phyloP scores from a whole-genome alignment of 129 eudicot species.

The Tagetes erecta region DNA sequence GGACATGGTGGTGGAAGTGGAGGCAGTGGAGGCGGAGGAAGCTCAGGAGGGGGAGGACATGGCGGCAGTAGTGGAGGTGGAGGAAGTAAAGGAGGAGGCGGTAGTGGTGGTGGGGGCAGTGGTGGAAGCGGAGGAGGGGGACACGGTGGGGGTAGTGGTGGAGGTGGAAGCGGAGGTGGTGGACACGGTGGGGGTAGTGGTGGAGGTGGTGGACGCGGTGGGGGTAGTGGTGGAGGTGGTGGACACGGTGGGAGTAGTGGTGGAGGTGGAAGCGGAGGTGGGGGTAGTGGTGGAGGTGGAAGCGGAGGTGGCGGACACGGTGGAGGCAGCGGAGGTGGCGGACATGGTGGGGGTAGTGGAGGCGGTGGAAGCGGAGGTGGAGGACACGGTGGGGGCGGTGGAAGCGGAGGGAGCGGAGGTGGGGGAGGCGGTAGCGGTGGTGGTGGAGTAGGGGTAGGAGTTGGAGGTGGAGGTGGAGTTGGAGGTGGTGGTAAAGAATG shows the following conservation, averaged over 20 bases:
- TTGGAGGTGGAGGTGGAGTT: background rate
- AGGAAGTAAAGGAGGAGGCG: no score
- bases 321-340: background rate
- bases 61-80: no score
- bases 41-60: background rate
- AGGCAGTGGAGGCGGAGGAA: background rate
- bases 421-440: background rate
- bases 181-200: background rate
- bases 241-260: no score
- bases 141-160: background rate
- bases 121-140: background rate
- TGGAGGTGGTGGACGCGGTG: no score
- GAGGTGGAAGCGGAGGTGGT: constrained; percentile 13
- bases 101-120: no score
- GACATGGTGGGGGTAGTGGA: background rate
- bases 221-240: no score
- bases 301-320: constrained; percentile 6
- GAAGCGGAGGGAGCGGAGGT: background rate
- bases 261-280: background rate
- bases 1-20: background rate
- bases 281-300: background rate
- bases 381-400: background rate
- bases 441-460: background rate
- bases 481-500: constrained; percentile 12
- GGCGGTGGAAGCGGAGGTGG: background rate